Evolutionary conservation across 352 stramenopile genomes (phyloP).

Genomic region (Phytophthora melonis): DNA sequence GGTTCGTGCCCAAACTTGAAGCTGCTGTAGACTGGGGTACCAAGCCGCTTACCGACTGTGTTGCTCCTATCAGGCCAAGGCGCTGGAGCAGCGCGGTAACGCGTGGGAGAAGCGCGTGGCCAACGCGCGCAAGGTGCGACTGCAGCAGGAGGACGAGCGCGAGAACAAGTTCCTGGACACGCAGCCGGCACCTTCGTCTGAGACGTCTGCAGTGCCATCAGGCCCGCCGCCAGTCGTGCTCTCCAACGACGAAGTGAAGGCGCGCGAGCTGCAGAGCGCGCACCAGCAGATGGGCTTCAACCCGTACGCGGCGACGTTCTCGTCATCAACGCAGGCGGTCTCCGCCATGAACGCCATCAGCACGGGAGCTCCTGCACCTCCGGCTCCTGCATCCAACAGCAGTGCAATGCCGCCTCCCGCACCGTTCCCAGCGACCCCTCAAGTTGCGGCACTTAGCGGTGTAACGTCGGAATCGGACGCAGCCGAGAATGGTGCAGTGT

Average conservation of each 20-base stretch:
- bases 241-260: constrained; percentile 73
- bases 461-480: background rate
- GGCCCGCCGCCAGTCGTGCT: constrained; percentile 40
- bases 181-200: constrained; percentile 20
- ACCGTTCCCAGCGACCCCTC: constrained; percentile 28
- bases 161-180: constrained; percentile 51
- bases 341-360: constrained; percentile 69
- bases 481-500: constrained; percentile 57
- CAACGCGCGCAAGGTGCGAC: constrained; percentile 57
- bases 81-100: constrained; percentile 63
- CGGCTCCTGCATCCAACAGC: constrained; percentile 1
- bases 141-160: constrained; percentile 61
- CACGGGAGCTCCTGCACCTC: constrained; percentile 4
- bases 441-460: constrained; percentile 9
- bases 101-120: constrained; percentile 78
- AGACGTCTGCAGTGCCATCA: background rate
- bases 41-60: too few species aligned
- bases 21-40: too few species aligned
- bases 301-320: constrained; percentile 73
- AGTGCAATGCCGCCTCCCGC: constrained; percentile 22
- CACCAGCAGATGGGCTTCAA: constrained; percentile 78
- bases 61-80: constrained; percentile 46
- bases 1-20: constrained; percentile 33
- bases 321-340: constrained; percentile 65
- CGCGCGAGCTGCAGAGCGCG: constrained; percentile 61